Base-by-base conservation (phyloP, 345 rosid genomes). In the Gossypium raimondii region DNA sequence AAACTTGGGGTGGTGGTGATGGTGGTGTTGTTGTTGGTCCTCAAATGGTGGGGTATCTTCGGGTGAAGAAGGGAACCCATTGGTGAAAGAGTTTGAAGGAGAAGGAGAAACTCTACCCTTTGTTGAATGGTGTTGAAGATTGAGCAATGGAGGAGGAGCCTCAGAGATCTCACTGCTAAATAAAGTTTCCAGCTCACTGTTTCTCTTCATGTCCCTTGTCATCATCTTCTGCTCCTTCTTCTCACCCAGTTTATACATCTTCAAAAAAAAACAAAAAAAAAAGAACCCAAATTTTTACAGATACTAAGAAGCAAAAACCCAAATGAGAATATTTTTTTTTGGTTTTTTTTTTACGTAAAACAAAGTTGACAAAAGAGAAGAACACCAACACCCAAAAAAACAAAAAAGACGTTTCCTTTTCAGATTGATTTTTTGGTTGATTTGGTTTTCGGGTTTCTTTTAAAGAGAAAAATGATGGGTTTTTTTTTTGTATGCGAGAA, bases 31-130 rank as follows among this genome's bases (percentile, higher is more conserved):
- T 27, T 65, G 70, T 18, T 59, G 68, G 66, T 80, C 78, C 22
- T 70, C 78, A 55, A 72, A 76, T 1, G 78, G 70, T 41, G 86
- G 79, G 61, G 63, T 78, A 29, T 82, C 81, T 56, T 80, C 81
- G 2, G 84, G 20, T 11, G 80, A 80, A 48, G 71, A 75, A 53
- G 70, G 75, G 73, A 84, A 72, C 73, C 86, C 84, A 81, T 79
- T 77, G 18, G 85, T 76, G 59, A 84, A 74, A 45, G 86, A 82
- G 65, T 81, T 73, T 11, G 87, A 78, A 71, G 84, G 65, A 66
- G 75, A 83, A 62, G 69, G 75, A 76, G 78, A 76, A 4, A 72
- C 76, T 67, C 79, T 29, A 70, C 69, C 67, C 64, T 56, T 34
- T n/a, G 80, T 66, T 34, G 82, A 79, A 72, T 52, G 78, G 63